Conservation (phyloP, 345 rosid genomes). For the Gossypium stocksii region DNA sequence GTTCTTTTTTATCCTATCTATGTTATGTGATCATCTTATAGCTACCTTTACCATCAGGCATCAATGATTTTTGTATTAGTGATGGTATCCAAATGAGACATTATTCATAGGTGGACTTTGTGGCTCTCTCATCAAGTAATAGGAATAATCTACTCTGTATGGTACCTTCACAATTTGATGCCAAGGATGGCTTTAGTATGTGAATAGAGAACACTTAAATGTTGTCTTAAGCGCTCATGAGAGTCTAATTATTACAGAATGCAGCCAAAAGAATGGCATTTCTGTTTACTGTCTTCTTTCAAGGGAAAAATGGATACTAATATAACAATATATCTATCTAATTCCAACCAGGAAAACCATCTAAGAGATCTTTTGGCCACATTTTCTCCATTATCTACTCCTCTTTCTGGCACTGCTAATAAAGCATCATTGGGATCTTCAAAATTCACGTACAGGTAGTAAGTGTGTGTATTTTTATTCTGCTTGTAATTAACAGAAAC, state of each 20-base stretch:
- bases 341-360: conserved; percentile 29
- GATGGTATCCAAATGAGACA: not conserved
- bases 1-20: not conserved
- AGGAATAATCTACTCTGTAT: conserved; percentile 4
- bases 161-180: not conserved
- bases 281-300: not conserved
- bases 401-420: conserved; percentile 30
- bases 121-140: not conserved
- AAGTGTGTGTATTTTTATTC: not conserved
- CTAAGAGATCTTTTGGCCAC: conserved; percentile 22
- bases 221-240: not conserved
- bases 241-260: not conserved
- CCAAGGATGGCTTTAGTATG: not conserved
- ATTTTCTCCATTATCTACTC: conserved; percentile 31
- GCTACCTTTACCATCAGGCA: not conserved
- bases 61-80: not conserved
- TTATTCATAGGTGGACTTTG: not conserved
- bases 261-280: not conserved
- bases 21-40: not conserved
- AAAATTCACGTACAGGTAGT: conserved; percentile 47
- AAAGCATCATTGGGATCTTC: conserved; percentile 31
- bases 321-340: not conserved
- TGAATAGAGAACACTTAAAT: not conserved
- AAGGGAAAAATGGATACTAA: not conserved
- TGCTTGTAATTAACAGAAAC: conserved; percentile 8